These are phyloP conservation scores for Yarrowia divulgata DNA, from an alignment of 805 yeast species.

Conservation along the genomic window DNA sequence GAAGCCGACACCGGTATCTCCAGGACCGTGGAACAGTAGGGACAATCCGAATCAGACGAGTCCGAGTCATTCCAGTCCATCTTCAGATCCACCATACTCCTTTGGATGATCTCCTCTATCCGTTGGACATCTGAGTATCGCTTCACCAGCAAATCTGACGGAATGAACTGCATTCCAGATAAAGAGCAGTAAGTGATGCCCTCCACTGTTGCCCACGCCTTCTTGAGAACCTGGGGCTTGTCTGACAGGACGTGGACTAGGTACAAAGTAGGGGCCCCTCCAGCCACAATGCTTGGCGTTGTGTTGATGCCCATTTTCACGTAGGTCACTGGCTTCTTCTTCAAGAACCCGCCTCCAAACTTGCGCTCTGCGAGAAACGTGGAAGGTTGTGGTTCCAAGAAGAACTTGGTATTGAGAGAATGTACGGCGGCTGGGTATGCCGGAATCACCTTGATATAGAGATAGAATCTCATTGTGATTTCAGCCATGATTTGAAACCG, in stretches of 20 bases:
- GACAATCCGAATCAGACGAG: slow-evolving; percentile 9
- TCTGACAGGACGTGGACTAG: slow-evolving; percentile 13
- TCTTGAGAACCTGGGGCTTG: slow-evolving; percentile 16
- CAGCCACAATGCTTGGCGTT: slow-evolving; percentile 26
- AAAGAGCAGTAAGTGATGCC: slow-evolving; percentile 24
- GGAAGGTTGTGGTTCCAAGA: slow-evolving; percentile 21
- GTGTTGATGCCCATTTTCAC: slow-evolving; percentile 28
- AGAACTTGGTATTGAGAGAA: slow-evolving; percentile 30
- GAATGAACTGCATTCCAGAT: slow-evolving; percentile 29
- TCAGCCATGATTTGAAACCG: slow-evolving; percentile 32
- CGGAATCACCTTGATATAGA: slow-evolving; percentile 18
- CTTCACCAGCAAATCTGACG: slow-evolving; percentile 9
- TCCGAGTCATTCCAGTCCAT: slow-evolving; percentile 14
- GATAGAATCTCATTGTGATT: slow-evolving; percentile 28
- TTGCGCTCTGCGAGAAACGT: slow-evolving; percentile 17
- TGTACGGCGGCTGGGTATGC: slow-evolving; percentile 36
- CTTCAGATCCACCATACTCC: slow-evolving; percentile 20
- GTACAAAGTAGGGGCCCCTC: slow-evolving; percentile 32
- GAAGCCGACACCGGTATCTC: slow-evolving; percentile 16
- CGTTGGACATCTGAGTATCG: slow-evolving; percentile 26
- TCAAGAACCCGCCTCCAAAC: slow-evolving; percentile 25
- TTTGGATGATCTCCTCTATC: slow-evolving; percentile 14
- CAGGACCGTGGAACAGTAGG: not conserved
- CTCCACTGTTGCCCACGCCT: slow-evolving; percentile 20
- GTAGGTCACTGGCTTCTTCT: slow-evolving; percentile 13